Conservation (phyloP, 352 stramenopile genomes). For the Phytopythium chamaehyphon region DNA sequence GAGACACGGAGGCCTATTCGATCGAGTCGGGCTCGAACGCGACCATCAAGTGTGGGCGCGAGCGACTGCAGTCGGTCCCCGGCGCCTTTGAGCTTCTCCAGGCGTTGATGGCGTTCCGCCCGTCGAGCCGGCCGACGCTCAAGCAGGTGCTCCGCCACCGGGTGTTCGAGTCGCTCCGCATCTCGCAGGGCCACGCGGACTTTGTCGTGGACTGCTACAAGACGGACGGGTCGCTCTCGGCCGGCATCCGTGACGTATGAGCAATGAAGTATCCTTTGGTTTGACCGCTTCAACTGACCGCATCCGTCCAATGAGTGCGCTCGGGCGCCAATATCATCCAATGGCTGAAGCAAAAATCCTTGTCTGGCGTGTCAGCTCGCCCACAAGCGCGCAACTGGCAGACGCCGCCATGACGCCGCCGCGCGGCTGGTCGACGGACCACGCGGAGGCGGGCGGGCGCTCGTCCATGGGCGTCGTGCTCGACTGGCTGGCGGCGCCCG, state of each 20-base stretch:
- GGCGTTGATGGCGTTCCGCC: constrained; percentile 60
- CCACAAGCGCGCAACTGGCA: too few species aligned
- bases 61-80: constrained; percentile 34
- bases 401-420: too few species aligned
- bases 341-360: too few species aligned
- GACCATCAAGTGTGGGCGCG: constrained; percentile 45
- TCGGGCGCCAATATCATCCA: too few species aligned
- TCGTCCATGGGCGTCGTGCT: constrained; percentile 50
- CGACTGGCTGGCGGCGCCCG: constrained; percentile 29
- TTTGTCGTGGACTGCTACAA: constrained; percentile 62
- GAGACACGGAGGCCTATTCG: constrained; percentile 45
- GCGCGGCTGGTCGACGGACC: constrained; percentile 24
- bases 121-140: constrained; percentile 52
- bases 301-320: too few species aligned
- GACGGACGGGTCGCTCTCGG: constrained; percentile 6
- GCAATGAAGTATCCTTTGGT: too few species aligned
- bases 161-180: constrained; percentile 47
- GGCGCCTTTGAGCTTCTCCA: constrained; percentile 48
- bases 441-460: constrained; percentile 19
- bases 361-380: too few species aligned
- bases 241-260: constrained; percentile 42
- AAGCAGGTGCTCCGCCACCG: constrained; percentile 58
- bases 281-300: too few species aligned
- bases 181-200: constrained; percentile 19
- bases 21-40: constrained; percentile 38